These are phyloP conservation scores for Gamarada debralockiae DNA, from an alignment of 495 filamentous ascomycete species.

Conservation along the genomic window DNA sequence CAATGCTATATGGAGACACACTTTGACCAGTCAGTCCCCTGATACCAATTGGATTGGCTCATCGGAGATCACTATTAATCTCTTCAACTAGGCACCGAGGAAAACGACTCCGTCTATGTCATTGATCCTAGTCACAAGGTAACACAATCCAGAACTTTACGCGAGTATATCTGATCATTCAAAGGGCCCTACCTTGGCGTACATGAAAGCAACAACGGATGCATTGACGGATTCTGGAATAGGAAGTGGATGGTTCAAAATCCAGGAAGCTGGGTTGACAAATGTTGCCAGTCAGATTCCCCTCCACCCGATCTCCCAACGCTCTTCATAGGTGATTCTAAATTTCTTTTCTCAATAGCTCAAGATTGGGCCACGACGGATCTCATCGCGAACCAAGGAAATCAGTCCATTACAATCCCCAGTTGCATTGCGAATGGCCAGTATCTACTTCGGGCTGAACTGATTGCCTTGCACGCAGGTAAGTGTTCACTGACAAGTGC, in stretches of 20 bases:
- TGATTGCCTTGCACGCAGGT: slow-evolving; percentile 43
- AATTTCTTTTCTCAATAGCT: slow-evolving; percentile 6
- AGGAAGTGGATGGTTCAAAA: slow-evolving; percentile 38
- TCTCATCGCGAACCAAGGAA: background rate
- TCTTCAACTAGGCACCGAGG: slow-evolving; percentile 6
- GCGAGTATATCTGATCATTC: background rate
- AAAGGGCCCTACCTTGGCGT: slow-evolving; percentile 41
- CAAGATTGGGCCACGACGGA: slow-evolving; percentile 11
- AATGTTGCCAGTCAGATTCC: slow-evolving; percentile 19
- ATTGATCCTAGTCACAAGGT: slow-evolving; percentile 40
- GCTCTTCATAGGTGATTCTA: background rate
- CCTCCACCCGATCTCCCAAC: background rate
- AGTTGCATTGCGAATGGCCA: slow-evolving; percentile 40
- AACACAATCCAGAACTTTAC: background rate
- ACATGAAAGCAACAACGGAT: slow-evolving; percentile 46
- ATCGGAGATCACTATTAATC: background rate
- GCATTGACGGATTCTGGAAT: slow-evolving; percentile 34
- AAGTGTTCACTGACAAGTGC: background rate
- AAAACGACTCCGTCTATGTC: slow-evolving; percentile 35
- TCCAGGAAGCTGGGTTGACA: slow-evolving; percentile 16
- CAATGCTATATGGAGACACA: slow-evolving; percentile 45
- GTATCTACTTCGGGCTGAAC: slow-evolving; percentile 49
- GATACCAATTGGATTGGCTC: background rate
- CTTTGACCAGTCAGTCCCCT: slow-evolving; percentile 28
- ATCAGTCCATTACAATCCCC: slow-evolving; percentile 42